phyloP scores from a whole-genome alignment of 2,329 filamentous ascomycete species.

The Cordyceps tenuipes region DNA sequence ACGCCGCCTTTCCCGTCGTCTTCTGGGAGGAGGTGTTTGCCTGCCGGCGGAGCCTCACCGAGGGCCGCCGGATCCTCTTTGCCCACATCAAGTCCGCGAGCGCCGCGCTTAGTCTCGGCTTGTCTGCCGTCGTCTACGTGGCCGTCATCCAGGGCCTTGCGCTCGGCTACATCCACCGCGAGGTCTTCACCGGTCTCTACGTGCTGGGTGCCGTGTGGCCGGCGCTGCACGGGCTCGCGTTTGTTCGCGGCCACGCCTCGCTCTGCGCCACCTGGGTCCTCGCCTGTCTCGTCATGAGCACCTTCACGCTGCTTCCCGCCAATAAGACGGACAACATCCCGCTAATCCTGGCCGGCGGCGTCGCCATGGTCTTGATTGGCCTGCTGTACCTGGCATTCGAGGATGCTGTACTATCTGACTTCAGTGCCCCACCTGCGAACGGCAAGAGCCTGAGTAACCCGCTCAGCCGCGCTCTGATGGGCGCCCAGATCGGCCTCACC shows the following conservation, averaged over 20 bases:
- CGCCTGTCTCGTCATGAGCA: constrained; percentile 76
- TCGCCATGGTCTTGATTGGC: constrained; percentile 69
- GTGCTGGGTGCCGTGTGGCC: constrained; percentile 74
- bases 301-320: constrained; percentile 81
- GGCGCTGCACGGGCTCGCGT: constrained; percentile 59
- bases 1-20: constrained; percentile 82
- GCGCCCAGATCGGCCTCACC: constrained; percentile 70
- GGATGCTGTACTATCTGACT: constrained; percentile 45
- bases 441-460: constrained; percentile 25
- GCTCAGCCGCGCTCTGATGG: constrained; percentile 52
- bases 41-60: constrained; percentile 57
- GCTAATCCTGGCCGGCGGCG: constrained; percentile 67
- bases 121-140: constrained; percentile 62
- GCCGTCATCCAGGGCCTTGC: constrained; percentile 74
- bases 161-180: constrained; percentile 82
- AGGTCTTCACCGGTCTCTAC: constrained; percentile 78
- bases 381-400: constrained; percentile 74
- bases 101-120: constrained; percentile 47
- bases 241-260: constrained; percentile 56
- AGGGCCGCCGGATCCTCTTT: constrained; percentile 62
- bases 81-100: constrained; percentile 55
- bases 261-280: constrained; percentile 64
- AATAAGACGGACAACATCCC: constrained; percentile 72
- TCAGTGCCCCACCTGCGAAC: constrained; percentile 15
- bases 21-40: constrained; percentile 97